A percentile compares a stretch with the other conserved stretches of the same genome.
These are phyloP conservation scores for Cicer yamashitae DNA, from an alignment of 306 rosid genomes.

Conservation along the genomic window DNA sequence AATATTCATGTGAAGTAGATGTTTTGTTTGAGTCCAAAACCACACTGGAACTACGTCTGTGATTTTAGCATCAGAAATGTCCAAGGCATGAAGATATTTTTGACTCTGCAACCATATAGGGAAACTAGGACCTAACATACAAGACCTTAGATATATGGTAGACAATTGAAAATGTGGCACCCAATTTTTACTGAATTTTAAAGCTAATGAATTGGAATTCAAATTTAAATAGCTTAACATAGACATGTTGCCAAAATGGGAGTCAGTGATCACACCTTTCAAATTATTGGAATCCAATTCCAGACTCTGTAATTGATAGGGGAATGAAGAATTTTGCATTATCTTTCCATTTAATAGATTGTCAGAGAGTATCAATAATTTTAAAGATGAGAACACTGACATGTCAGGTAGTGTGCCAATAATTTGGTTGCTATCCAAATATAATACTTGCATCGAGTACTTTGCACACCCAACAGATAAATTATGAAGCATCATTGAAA, in stretches of 20 bases:
- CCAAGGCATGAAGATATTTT: not conserved
- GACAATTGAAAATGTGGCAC: not conserved
- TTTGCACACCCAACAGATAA: constrained; percentile 33
- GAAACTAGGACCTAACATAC: constrained; percentile 22
- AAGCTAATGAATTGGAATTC: not conserved
- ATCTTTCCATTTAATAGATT: constrained; percentile 4
- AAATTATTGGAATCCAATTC: not conserved
- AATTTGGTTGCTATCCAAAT: not conserved
- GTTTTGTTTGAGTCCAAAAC: not conserved
- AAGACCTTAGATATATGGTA: not conserved
- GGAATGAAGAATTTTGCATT: not conserved
- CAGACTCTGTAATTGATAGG: not conserved
- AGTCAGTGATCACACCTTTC: constrained; percentile 20
- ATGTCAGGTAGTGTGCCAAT: constrained; percentile 18
- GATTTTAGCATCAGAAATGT: constrained; percentile 6
- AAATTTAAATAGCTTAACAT: not conserved
- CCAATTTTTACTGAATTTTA: not conserved
- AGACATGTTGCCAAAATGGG: constrained; percentile 21
- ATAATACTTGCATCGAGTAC: not conserved
- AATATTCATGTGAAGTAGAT: not conserved
- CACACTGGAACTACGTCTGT: constrained; percentile 6
- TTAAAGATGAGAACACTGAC: constrained; percentile 7
- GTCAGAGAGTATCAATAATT: not conserved
- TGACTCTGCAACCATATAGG: constrained; percentile 32
- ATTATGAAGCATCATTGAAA: not conserved